Percentiles rank a stretch among this genome's conserved stretches.
Evolutionary conservation across 495 filamentous ascomycete species (phyloP).

Genomic region (Aspergillus kassunensis): DNA sequence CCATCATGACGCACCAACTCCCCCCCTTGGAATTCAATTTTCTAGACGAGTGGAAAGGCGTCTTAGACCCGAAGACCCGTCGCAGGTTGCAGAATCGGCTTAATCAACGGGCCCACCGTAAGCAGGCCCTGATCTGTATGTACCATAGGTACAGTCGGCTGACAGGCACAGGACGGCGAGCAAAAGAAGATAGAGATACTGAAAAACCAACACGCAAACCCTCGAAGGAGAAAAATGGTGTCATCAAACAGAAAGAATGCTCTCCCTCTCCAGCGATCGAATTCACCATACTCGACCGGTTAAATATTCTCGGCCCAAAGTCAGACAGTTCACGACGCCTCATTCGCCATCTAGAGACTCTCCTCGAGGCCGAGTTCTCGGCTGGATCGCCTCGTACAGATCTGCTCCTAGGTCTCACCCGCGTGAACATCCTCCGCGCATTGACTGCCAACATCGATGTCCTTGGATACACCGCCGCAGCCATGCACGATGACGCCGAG

Average conservation of each 20-base stretch:
- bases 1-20: too few relatives aligned
- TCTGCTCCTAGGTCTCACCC: not conserved
- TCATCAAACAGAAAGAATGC: not conserved
- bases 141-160: not conserved
- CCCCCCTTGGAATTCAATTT: not conserved
- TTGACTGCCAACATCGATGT: constrained; percentile 1
- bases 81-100: constrained; percentile 9
- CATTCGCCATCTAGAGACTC: not conserved
- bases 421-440: constrained; percentile 4
- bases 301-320: not conserved
- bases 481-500: constrained; percentile 3
- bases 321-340: not conserved
- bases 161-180: not conserved
- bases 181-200: not conserved
- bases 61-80: not conserved
- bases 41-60: constrained; percentile 7
- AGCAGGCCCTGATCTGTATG: not conserved
- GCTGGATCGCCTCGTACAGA: not conserved
- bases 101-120: constrained; percentile 5
- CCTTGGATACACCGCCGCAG: not conserved
- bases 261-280: not conserved
- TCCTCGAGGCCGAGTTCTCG: not conserved
- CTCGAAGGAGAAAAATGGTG: not conserved
- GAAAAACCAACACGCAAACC: too few relatives aligned
- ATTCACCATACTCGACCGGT: not conserved